These are phyloP conservation scores for Sedum album DNA, from an alignment of 164 flowering plant species.

Conservation along the genomic window DNA sequence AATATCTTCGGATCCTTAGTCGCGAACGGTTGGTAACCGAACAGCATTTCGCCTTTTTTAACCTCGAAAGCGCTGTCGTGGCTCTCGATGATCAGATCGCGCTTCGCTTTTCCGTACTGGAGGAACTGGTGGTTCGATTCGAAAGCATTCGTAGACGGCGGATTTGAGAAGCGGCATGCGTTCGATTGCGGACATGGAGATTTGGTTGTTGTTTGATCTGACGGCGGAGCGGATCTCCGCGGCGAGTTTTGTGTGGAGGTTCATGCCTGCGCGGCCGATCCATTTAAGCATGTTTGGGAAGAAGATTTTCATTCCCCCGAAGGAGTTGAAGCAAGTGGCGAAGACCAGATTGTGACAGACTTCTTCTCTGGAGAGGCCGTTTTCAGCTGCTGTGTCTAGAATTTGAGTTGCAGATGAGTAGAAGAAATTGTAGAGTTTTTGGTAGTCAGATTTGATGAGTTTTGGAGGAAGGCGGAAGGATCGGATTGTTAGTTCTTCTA, in stretches of 20 bases:
- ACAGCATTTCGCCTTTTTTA: slow-evolving; percentile 10
- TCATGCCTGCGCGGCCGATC: slow-evolving; percentile 5
- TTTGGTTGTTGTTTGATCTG: not conserved
- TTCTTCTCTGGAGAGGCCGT: slow-evolving; percentile 7
- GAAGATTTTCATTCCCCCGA: slow-evolving; percentile 8
- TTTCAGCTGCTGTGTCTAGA: slow-evolving; percentile 2
- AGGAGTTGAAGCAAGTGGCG: slow-evolving; percentile 5
- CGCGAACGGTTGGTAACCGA: slow-evolving; percentile 8
- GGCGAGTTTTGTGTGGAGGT: not conserved
- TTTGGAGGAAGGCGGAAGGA: slow-evolving; percentile 9
- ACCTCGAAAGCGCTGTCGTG: slow-evolving; percentile 9
- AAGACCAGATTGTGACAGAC: slow-evolving; percentile 8
- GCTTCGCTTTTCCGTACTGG: slow-evolving; percentile 10
- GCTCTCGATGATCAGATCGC: slow-evolving; percentile 7
- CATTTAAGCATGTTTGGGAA: slow-evolving; percentile 6
- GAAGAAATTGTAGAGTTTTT: slow-evolving; percentile 8
- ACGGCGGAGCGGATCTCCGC: not conserved
- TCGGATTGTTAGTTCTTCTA: slow-evolving; percentile 9
- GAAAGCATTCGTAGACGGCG: slow-evolving; percentile 9
- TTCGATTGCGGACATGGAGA: not conserved
- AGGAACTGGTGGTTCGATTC: slow-evolving; percentile 11
- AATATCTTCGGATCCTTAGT: slow-evolving; percentile 7
- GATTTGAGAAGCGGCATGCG: slow-evolving; percentile 10
- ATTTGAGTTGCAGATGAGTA: not conserved
- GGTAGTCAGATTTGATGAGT: slow-evolving; percentile 7